phyloP scores from a whole-genome alignment of 108 stramenopile genomes.

The Cyclostephanos tholiformis region DNA sequence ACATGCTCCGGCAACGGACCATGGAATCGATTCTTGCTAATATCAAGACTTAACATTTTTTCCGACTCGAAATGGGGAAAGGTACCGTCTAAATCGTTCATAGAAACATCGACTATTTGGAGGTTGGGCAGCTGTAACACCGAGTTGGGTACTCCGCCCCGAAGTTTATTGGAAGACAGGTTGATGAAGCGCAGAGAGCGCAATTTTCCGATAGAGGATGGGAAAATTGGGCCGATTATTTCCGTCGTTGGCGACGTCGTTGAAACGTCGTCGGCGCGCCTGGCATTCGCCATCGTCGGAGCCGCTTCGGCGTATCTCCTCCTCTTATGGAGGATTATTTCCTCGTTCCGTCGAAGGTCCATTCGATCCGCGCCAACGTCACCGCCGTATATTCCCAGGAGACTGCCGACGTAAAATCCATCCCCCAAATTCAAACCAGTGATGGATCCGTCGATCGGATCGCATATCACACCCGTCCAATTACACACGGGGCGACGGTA shows the following conservation, averaged over 20 bases:
- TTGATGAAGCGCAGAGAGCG: constrained; percentile 34
- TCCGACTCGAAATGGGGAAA: constrained; percentile 44
- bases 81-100: constrained; percentile 42
- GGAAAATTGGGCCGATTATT: constrained; percentile 10
- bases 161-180: constrained; percentile 47
- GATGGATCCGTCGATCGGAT: constrained; percentile 43
- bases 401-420: constrained; percentile 22
- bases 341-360: not conserved
- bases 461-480: constrained; percentile 55
- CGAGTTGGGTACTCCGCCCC: constrained; percentile 41
- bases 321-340: constrained; percentile 2
- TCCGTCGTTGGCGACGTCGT: not conserved
- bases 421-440: constrained; percentile 44
- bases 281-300: not conserved
- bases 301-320: not conserved
- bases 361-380: constrained; percentile 6
- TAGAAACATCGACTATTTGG: constrained; percentile 43
- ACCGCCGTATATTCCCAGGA: constrained; percentile 18
- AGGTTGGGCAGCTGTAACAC: constrained; percentile 45
- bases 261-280: not conserved
- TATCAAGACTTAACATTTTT: constrained; percentile 32
- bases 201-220: constrained; percentile 39
- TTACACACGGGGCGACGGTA: constrained; percentile 32
- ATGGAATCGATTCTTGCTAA: constrained; percentile 43
- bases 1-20: constrained; percentile 28